These are phyloP conservation scores for Pseudogymnoascus sp. DNA, from an alignment of 2,329 filamentous ascomycete genomes.

Conservation along the genomic window DNA sequence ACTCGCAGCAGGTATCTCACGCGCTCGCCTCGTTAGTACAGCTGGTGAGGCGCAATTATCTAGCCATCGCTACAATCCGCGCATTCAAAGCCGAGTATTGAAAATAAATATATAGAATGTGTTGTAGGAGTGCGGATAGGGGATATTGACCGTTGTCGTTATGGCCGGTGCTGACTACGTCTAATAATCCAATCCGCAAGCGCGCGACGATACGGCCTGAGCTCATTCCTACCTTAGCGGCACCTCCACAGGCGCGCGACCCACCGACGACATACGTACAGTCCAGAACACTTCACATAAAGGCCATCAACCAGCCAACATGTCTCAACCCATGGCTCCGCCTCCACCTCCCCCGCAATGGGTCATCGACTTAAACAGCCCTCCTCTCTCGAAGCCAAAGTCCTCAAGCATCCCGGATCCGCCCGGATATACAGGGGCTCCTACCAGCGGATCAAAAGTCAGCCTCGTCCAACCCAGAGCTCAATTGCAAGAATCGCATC, in stretches of 20 bases:
- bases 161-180: slow-evolving; percentile 5
- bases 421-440: slow-evolving; percentile 62
- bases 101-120: slow-evolving; percentile 3
- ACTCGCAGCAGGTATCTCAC: slow-evolving; percentile 7
- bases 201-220: slow-evolving; percentile 10
- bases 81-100: neutral
- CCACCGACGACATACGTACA: slow-evolving; percentile 5
- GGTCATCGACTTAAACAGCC: slow-evolving; percentile 70
- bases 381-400: slow-evolving; percentile 60
- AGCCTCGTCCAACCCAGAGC: slow-evolving; percentile 14
- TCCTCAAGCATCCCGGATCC: slow-evolving; percentile 68
- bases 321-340: slow-evolving; percentile 29
- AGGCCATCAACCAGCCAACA: slow-evolving; percentile 6
- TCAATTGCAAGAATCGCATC: neutral
- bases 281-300: slow-evolving; percentile 3
- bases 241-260: slow-evolving; percentile 3
- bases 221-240: slow-evolving; percentile 7
- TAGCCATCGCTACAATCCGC: neutral
- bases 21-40: neutral
- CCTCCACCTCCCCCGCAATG: slow-evolving; percentile 60
- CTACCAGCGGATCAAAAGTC: slow-evolving; percentile 49
- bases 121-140: neutral
- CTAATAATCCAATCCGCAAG: slow-evolving; percentile 7
- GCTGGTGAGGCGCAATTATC: slow-evolving; percentile 7
- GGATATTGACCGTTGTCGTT: slow-evolving; percentile 1